Base-by-base conservation (phyloP, 75 land plant species). In the Pinus tabuliformis region DNA sequence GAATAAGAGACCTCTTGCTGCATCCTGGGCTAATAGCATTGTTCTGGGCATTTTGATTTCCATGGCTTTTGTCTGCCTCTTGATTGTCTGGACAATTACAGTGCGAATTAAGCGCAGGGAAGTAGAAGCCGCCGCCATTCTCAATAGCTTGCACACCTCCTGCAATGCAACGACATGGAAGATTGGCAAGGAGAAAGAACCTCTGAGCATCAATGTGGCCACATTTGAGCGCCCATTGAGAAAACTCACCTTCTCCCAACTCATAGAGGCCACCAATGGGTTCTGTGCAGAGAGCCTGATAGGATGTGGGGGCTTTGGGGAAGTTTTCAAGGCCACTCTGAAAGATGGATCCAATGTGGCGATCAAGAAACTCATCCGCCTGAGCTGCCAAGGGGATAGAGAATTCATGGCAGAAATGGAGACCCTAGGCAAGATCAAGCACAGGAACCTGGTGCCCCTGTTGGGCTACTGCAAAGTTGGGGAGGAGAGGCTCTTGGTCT, bases 381-480 rank as follows among this genome's bases (percentile, higher is more conserved):
- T 87, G 75, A 91, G 94, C 76, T 86, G 86, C 86, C 94, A 93
- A 74, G 96, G 96, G 1, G 96, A 93, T 70, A 77, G 94, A 13
- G 97, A 94, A 66, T 94, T 91, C 89, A 86, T 86, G 85, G 94
- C 97, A 11, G 97, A 94, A 76, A 94, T 94, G 97, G 94, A 93
- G 76, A 94, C 97, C 5, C 75, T 94, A 20, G 97, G 94, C 14
- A 89, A 94, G 83, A 91, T 94, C 82, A 94, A 91, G 82, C 97
- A 94, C 73, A 73, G 74, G 72, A 89, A 94, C 77, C 94, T 94
- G 30, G 97, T 94, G 22, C 93, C 93, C 5, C 76, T 93, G 42
- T 62, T 90, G 57, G 92, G 92, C 20, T 93, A 93, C 75, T 93
- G 95, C 83, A 93, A 91, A 76, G 72, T 93, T 6, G 91, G 91